A percentile compares a stretch with the other conserved stretches of the same genome.
Conservation (phyloP, 371 early-diverging fungal species). For the Coemansia sp. region DNA sequence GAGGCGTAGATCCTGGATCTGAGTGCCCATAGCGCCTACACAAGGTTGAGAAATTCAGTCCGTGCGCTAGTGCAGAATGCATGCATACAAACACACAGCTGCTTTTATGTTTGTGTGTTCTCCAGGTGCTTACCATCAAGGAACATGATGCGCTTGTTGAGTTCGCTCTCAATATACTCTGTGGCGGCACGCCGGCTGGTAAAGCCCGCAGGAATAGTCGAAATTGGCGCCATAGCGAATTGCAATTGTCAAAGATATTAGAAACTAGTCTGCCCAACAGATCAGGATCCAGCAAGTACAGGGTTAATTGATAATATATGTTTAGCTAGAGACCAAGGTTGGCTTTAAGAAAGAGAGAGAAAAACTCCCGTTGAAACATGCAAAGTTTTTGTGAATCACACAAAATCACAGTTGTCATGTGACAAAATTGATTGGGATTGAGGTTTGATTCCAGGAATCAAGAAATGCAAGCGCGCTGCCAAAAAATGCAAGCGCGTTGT, state of each 20-base stretch:
- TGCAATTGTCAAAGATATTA: not conserved
- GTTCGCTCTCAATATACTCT: slow-evolving; percentile 70
- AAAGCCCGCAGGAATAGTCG: slow-evolving; percentile 37
- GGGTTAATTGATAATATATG: slow-evolving; percentile 1
- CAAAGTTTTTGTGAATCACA: slow-evolving; percentile 6
- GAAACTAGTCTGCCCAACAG: too few species aligned
- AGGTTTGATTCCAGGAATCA: not conserved
- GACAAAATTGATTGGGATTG: not conserved
- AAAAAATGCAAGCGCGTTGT: slow-evolving; percentile 1
- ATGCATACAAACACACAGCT: not conserved
- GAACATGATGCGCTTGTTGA: slow-evolving; percentile 84
- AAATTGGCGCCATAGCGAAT: slow-evolving; percentile 22
- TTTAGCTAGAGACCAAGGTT: not conserved
- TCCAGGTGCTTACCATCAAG: slow-evolving; percentile 65
- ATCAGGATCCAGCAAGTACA: not conserved
- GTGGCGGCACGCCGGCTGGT: slow-evolving; percentile 43
- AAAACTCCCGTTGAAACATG: not conserved
- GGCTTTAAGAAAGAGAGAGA: not conserved
- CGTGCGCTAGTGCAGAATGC: too few species aligned
- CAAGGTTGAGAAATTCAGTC: too few species aligned
- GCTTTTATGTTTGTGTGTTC: not conserved
- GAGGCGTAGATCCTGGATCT: slow-evolving; percentile 82
- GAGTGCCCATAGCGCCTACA: slow-evolving; percentile 85
- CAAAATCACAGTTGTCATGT: slow-evolving; percentile 1
- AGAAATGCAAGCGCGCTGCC: slow-evolving; percentile 5